Conservation (phyloP, 2,329 filamentous ascomycete genomes). For the Neopestalotiopsis clavispora region DNA sequence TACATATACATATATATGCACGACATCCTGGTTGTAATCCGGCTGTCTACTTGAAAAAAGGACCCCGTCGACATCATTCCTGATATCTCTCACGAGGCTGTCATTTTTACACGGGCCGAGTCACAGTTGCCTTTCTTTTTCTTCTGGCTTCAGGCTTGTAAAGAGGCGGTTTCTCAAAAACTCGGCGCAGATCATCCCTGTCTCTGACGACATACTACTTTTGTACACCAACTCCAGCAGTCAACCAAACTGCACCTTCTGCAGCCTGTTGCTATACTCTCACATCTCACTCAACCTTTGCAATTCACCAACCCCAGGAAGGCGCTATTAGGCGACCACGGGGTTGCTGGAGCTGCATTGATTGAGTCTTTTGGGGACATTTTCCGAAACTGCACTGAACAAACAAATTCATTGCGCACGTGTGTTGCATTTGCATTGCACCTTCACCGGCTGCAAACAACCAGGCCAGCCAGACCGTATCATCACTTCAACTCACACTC, state of each 20-base stretch:
- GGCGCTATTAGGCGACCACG: slow-evolving; percentile 11
- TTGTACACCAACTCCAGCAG: not conserved
- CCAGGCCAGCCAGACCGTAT: not conserved
- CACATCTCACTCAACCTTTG: not conserved
- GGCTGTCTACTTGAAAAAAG: too few relatives aligned
- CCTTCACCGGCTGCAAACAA: not conserved
- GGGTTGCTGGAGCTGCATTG: not conserved
- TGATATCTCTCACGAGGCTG: not conserved
- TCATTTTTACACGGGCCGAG: not conserved
- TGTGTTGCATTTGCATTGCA: not conserved
- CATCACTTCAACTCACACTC: not conserved
- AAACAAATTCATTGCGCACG: slow-evolving; percentile 1
- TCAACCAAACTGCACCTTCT: not conserved
- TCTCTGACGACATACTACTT: not conserved
- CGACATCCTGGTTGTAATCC: too few relatives aligned
- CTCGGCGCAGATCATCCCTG: not conserved
- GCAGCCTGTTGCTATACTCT: not conserved
- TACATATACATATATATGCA: not conserved
- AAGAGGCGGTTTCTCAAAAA: not conserved
- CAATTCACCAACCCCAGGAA: not conserved
- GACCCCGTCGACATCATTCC: not conserved
- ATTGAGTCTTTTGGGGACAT: not conserved
- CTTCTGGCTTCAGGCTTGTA: not conserved
- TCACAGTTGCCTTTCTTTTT: not conserved
- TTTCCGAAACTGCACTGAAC: not conserved